Conservation (phyloP, 1,139 yeast genomes). For the Pichia sp. region DNA sequence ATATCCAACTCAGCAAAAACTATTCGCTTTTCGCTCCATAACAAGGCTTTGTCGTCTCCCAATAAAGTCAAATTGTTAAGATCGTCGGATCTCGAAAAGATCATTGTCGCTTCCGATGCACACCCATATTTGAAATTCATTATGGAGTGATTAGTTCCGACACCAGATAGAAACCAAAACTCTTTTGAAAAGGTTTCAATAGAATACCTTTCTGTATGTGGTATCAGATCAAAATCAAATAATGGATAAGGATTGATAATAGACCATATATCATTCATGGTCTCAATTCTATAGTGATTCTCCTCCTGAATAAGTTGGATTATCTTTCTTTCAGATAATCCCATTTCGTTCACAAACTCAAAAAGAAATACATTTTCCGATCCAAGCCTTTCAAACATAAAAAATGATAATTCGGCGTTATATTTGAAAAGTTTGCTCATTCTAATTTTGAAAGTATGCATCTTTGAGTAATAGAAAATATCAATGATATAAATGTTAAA, state of each 20-base stretch:
- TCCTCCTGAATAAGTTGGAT: conserved; percentile 12
- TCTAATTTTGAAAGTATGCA: conserved; percentile 14
- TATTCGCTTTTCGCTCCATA: not conserved
- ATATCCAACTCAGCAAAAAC: not conserved
- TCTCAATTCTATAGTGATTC: conserved; percentile 16
- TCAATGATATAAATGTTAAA: conserved; percentile 23
- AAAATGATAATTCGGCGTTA: conserved; percentile 1
- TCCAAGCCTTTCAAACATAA: conserved; percentile 5
- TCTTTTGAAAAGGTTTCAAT: conserved; percentile 21
- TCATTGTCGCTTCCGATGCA: conserved; percentile 16
- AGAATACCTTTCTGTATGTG: conserved; percentile 14
- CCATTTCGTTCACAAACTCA: conserved; percentile 21
- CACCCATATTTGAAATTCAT: conserved; percentile 22
- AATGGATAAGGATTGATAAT: conserved; percentile 23
- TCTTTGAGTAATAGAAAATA: conserved; percentile 17
- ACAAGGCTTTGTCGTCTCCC: not conserved
- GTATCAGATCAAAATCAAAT: conserved; percentile 20
- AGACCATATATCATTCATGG: conserved; percentile 17
- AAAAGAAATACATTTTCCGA: conserved; percentile 9
- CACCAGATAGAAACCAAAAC: conserved; percentile 26
- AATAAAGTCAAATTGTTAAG: conserved; percentile 10
- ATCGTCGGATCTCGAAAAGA: conserved; percentile 13
- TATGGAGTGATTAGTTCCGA: conserved; percentile 21
- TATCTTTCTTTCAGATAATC: conserved; percentile 18
- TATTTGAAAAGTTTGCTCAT: conserved; percentile 17